Base-by-base conservation (phyloP, 176 grass and related monocot species). In the Carex cristatella region DNA sequence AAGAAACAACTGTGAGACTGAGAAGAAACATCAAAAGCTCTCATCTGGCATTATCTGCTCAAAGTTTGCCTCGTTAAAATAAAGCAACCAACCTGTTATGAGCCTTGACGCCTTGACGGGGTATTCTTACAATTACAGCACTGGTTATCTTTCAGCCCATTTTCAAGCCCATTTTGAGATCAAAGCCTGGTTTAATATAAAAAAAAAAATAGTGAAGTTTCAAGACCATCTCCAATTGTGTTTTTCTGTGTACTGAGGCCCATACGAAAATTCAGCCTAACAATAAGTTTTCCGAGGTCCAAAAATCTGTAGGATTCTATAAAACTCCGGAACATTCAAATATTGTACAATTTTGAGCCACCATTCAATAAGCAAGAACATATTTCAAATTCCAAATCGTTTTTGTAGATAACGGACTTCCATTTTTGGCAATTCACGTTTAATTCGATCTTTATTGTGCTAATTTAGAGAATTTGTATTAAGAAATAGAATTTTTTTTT, bases 41-140 rank as follows among this genome's bases (percentile, higher is more conserved):
- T 88, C 88, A 83, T 87, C 77, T 97, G 91, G 94, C 91, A 94
- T 94, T 97, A 97, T 97, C 87, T 97, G 89, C 89, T 58, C 69
- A 89, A 94, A 97, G 94, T 86, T 87, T 85, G 84, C 87, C 80
- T 84, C 79, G 84, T 92, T 94, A 91, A 86, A 84, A 79, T 78
- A 58, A 79, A 23, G 23, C 23, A 23, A 23, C 30, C 74, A 79
- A 57, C 46, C 72, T 75, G 10, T 11, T 28, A 13, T 30, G 14
- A 75, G 42, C 71, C 71, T 76, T 75, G n/a, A 30, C 9, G 42
- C 71, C 71, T 76, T 75, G n/a, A 30, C 9, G 70, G 37, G 38
- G 38, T 40, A 10, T 30, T 40, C 38, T 40, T 5, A 5, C 4
- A 40, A 30, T 75, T 75, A 51, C 10, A 10, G 0, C 23, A 15